Base-by-base conservation (phyloP, 2,329 filamentous ascomycete species). In the Penicillium occitanis region DNA sequence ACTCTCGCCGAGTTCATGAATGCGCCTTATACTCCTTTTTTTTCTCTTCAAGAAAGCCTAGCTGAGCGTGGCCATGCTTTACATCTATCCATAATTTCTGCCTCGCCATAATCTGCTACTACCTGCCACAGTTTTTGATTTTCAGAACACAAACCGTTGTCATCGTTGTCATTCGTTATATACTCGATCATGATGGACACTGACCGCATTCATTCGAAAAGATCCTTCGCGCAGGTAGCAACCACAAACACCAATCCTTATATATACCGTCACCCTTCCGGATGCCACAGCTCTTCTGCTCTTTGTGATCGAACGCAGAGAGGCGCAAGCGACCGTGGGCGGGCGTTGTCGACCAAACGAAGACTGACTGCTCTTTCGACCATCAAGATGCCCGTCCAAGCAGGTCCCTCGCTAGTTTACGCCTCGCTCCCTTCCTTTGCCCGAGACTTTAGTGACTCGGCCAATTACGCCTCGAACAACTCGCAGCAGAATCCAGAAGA, bases 371-470 rank as follows among this genome's bases (percentile, higher is more conserved):
- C 53, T 55, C 25, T 55, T 40, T 48, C 65, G 37, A 58, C 68
- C 64, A 67, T 70, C 61, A 76, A 68, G 70, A 79, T 80, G 77
- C 77, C 78, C 68, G 74, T 78, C 69, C 77, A 78, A 73, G 76
- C 77, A 55, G 77, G 75, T 67, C 71, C 76, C 66, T 74, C 77
- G 73, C 76, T 76, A 69, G 71, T 78, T 57, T 73, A 77, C 70
- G 76, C 78, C 69, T 81, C 81, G 68, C 82, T 84, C 74, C 83
- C 83, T n/a, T 83, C 84, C 84, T 71, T 84, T 82, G 79, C 82
- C 82, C 57, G 83, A 84, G 42, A 66, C 14, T 85, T 84, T 75
- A 81, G 81, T 70, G 48, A 61, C 48, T 81, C 79, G 30, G 71
- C 73, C n/a, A 69, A 72, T 35, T 69, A 57, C 30, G 8, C 40